Evolutionary conservation across 768 basidiomycete genomes (phyloP).

Genomic region (Suillus decipiens): DNA sequence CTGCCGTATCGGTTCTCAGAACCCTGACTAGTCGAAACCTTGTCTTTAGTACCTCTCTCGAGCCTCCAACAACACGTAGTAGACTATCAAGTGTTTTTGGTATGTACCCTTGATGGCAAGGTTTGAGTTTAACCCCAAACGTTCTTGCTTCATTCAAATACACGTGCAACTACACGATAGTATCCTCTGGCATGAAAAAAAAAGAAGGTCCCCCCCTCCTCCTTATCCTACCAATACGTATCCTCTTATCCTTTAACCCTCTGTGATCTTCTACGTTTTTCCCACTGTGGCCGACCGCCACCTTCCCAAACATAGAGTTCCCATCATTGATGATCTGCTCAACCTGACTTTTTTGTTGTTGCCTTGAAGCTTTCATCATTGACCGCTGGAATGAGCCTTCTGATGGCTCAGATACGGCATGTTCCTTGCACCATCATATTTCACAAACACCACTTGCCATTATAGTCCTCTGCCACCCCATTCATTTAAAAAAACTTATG

Average conservation of each 20-base stretch:
- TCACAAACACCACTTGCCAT: background rate
- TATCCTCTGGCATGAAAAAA: slow-evolving; percentile 1
- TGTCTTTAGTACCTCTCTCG: no score
- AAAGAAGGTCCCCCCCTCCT: background rate
- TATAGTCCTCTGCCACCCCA: background rate
- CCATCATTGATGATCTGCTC: background rate
- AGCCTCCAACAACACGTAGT: background rate
- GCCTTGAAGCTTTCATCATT: background rate
- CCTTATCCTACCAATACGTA: slow-evolving; percentile 8
- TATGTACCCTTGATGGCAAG: background rate
- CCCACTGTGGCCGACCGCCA: slow-evolving; percentile 7
- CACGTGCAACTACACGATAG: background rate
- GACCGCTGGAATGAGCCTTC: background rate
- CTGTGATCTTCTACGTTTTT: slow-evolving; percentile 1
- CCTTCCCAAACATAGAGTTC: slow-evolving; percentile 3
- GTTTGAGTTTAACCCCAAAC: slow-evolving; percentile 5
- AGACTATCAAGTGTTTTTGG: background rate
- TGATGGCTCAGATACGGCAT: background rate
- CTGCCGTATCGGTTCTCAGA: background rate
- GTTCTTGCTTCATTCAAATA: background rate
- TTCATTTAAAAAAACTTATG: background rate
- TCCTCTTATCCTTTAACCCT: background rate
- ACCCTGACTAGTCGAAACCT: slow-evolving; percentile 5
- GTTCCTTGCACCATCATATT: background rate
- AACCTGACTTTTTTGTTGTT: background rate